Evolutionary conservation across 1,284 basidiomycete genomes (phyloP).

Genomic region (Apiotrichum veenhuisii): DNA sequence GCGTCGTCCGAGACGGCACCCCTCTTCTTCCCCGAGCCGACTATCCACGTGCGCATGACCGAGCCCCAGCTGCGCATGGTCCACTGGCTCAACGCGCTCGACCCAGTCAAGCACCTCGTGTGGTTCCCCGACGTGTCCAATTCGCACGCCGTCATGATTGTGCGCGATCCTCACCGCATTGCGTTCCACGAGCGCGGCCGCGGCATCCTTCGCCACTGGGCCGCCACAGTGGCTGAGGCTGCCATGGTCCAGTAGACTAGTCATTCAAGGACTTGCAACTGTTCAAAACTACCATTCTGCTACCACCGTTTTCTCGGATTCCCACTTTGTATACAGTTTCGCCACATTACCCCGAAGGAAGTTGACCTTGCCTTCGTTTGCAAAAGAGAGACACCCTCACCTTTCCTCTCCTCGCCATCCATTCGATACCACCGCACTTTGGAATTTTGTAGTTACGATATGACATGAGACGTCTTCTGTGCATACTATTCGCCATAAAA

Average conservation of each 20-base stretch:
- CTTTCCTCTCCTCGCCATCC: not conserved
- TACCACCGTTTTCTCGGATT: too few relatives aligned
- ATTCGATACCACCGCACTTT: not conserved
- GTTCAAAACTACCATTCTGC: too few relatives aligned
- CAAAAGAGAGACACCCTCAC: too few relatives aligned
- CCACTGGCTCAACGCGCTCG: conserved; percentile 36
- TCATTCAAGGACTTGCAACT: too few relatives aligned
- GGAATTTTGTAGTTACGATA: not conserved
- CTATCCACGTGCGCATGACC: conserved; percentile 28
- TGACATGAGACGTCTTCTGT: not conserved
- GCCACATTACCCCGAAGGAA: too few relatives aligned
- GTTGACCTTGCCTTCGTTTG: too few relatives aligned
- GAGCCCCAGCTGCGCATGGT: conserved; percentile 39
- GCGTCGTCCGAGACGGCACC: not conserved
- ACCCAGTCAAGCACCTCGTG: conserved; percentile 33
- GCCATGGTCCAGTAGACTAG: not conserved
- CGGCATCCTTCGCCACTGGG: conserved; percentile 41
- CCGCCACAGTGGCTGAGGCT: conserved; percentile 13
- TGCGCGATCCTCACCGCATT: conserved; percentile 35
- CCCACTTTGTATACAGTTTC: too few relatives aligned
- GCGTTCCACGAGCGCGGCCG: conserved; percentile 39
- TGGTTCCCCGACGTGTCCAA: conserved; percentile 44
- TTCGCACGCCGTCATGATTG: conserved; percentile 41
- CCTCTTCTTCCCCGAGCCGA: conserved; percentile 9
- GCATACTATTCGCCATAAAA: not conserved